Conservation (phyloP, 257 asterid species). For the Capsicum baccatum region DNA sequence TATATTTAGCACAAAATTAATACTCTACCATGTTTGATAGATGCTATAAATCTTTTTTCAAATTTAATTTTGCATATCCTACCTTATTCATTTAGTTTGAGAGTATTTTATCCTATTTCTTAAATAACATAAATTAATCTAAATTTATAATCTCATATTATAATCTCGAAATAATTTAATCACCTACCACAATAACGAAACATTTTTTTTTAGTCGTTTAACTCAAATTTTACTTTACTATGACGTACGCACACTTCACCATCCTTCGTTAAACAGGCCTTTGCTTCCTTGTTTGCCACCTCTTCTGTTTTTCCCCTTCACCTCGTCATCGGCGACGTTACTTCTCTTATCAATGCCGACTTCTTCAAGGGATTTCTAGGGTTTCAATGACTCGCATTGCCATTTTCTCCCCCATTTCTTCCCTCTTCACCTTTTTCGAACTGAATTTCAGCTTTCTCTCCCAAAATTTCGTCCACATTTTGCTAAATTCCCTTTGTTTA, state of each 20-base stretch:
- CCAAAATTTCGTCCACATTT: constrained; percentile 1
- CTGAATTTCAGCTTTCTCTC: neutral
- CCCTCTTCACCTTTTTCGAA: neutral
- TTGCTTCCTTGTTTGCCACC: neutral
- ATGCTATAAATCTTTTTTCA: no score
- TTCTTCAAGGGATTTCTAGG: constrained; percentile 29
- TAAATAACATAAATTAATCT: no score
- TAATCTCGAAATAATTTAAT: no score
- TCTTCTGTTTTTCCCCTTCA: neutral
- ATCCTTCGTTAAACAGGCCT: neutral
- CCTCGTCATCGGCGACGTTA: neutral
- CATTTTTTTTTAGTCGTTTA: no score
- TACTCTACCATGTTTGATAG: no score
- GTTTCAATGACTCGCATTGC: constrained; percentile 29
- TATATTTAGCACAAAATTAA: no score
- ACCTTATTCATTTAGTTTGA: no score
- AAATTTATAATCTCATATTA: no score
- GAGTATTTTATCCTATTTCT: no score
- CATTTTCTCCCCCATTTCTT: neutral
- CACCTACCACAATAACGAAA: no score
- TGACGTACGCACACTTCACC: neutral
- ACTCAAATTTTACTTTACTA: no score
- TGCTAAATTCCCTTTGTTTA: neutral
- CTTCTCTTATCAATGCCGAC: neutral
- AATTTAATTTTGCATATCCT: no score